These are phyloP conservation scores for Mycena sp. DNA, from an alignment of 1,284 basidiomycete genomes.

Conservation along the genomic window DNA sequence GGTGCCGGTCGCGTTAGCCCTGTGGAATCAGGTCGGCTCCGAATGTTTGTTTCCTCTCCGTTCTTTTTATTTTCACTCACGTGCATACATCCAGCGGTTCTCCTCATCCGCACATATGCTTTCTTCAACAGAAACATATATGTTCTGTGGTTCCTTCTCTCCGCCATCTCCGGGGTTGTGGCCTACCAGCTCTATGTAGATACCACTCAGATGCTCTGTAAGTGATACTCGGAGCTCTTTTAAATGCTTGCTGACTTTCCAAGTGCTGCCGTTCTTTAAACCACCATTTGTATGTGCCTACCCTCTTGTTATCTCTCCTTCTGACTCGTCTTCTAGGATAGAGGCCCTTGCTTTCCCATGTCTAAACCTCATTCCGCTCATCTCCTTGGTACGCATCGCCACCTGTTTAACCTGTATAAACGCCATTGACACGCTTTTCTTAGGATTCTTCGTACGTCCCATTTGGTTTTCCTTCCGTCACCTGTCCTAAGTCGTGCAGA, in stretches of 20 bases:
- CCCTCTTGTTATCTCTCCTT: slow-evolving; percentile 7
- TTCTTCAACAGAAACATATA: slow-evolving; percentile 82
- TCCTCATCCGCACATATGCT: slow-evolving; percentile 83
- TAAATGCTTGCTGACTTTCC: slow-evolving; percentile 20
- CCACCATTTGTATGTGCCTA: slow-evolving; percentile 60
- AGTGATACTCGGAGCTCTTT: slow-evolving; percentile 36
- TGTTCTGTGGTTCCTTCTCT: slow-evolving; percentile 67
- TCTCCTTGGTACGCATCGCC: slow-evolving; percentile 64
- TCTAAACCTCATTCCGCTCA: slow-evolving; percentile 82
- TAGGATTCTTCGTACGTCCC: slow-evolving; percentile 75
- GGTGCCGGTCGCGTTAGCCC: slow-evolving; percentile 80
- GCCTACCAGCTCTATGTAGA: slow-evolving; percentile 83
- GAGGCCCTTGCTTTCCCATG: slow-evolving; percentile 78
- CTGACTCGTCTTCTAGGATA: slow-evolving; percentile 43
- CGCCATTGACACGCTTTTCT: slow-evolving; percentile 24
- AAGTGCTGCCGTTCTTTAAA: slow-evolving; percentile 74
- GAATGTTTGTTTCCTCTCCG: slow-evolving; percentile 60
- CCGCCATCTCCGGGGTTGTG: slow-evolving; percentile 72
- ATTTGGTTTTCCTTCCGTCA: neutral
- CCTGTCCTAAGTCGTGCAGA: slow-evolving; percentile 48
- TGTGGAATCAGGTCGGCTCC: slow-evolving; percentile 87
- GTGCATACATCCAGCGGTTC: slow-evolving; percentile 59
- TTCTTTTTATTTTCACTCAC: slow-evolving; percentile 8
- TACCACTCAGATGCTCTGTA: slow-evolving; percentile 77
- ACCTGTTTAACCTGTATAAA: neutral